Base-by-base conservation (phyloP, 805 yeast genomes). In the Wickerhamomyces silvicola region DNA sequence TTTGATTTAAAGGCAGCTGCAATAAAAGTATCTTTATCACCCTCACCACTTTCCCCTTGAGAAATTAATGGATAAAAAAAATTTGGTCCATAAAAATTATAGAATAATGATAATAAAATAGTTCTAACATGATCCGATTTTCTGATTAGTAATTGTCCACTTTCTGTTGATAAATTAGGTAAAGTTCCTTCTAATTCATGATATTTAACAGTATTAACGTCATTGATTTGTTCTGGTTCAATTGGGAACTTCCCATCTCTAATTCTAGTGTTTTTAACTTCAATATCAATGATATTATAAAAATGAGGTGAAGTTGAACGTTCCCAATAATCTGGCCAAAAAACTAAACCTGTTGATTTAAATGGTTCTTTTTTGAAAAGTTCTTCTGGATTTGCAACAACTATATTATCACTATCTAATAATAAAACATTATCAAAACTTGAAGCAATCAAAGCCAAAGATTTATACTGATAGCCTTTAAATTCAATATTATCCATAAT, bases 241-340 rank as follows among this genome's bases (percentile, higher is more conserved):
- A 49, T 19, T 10, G 42, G 43, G 50, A 50, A 48, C 24, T 38
- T 43, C 4, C 48, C 50, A 28, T 43, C 37, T 24, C 50, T 38
- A 4, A 47, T 43, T 24, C 34, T 38, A 12, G 36, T 35, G n/a
- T 43, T 43, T 42, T 50, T 56, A 22, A 56, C 62, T 52, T 50
- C 31, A 7, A 62, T 51, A 12, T 50, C 57, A 8, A 82, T 70
- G 33, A 80, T 74, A 7, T 68, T 57, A 50, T 77, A 80, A 42
- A 69, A 70, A 22, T 57, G 51, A 2, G 87, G 86, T 1, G 81
- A 66, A 0, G 83, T 73, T 4, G 81, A 72, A 37, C 88, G 64
- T 45, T 73, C 64, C 87, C 88, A 80, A 38, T 75, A 75, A 56
- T 80, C 87, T 1, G 87, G 88, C 87, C 87, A 80, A 2, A 77